Percentiles rank a stretch among this genome's conserved stretches.
phyloP scores from a whole-genome alignment of 164 flowering plant genomes.

The Macadamia tetraphylla region DNA sequence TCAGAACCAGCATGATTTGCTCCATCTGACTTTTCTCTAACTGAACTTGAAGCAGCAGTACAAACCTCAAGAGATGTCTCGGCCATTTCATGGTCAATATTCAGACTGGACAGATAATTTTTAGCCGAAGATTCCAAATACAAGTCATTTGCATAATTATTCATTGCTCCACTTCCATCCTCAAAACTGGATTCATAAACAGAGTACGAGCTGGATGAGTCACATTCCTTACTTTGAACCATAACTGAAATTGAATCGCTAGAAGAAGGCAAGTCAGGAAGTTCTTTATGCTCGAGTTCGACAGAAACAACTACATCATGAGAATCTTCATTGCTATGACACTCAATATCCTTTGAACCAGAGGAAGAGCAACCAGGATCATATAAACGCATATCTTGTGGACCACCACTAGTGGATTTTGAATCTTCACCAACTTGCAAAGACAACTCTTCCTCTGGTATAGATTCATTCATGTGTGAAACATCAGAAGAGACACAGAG shows the following conservation, averaged over 20 bases:
- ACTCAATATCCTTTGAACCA: slow-evolving; percentile 8
- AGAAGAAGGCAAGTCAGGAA: slow-evolving; percentile 2
- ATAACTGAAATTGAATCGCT: slow-evolving; percentile 2
- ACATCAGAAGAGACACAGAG: slow-evolving; percentile 9
- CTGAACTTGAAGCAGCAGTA: background rate
- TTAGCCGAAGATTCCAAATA: slow-evolving; percentile 7
- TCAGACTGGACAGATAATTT: slow-evolving; percentile 1
- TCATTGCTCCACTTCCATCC: slow-evolving; percentile 8
- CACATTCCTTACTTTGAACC: slow-evolving; percentile 5
- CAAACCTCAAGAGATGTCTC: slow-evolving; percentile 6
- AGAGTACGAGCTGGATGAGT: slow-evolving; percentile 1
- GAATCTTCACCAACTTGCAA: background rate
- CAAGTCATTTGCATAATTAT: background rate
- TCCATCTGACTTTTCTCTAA: slow-evolving; percentile 3
- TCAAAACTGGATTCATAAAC: background rate
- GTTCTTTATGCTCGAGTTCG: slow-evolving; percentile 5
- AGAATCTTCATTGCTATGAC: slow-evolving; percentile 6
- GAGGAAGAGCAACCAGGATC: background rate
- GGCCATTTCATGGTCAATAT: slow-evolving; percentile 3
- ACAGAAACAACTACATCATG: slow-evolving; percentile 8
- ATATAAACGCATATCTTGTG: slow-evolving; percentile 1
- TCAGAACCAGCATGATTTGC: slow-evolving; percentile 3
- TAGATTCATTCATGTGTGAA: slow-evolving; percentile 7
- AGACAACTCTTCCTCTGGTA: background rate
- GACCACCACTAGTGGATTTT: background rate